Evolutionary conservation across 352 stramenopile genomes (phyloP).

Genomic region (Ophiocytium majus): DNA sequence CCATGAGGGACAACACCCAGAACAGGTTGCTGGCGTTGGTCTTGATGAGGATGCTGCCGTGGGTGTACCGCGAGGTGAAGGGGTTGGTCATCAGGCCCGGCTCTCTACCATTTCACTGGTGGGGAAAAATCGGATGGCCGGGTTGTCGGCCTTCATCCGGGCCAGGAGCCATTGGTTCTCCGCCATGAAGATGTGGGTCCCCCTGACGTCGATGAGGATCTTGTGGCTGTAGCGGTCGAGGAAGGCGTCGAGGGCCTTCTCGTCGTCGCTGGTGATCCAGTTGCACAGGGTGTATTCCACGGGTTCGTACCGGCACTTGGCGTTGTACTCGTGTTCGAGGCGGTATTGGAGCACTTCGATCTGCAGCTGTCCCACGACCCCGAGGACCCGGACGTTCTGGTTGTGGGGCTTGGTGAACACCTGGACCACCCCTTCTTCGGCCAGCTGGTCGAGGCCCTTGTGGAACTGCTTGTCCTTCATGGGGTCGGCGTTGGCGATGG

Average conservation of each 20-base stretch:
- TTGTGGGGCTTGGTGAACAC: slow-evolving; percentile 65
- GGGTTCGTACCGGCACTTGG: not conserved
- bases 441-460: slow-evolving; percentile 70
- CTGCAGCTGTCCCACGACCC: slow-evolving; percentile 69
- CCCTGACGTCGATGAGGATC: not conserved
- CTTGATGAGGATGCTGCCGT: too few relatives aligned
- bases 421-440: slow-evolving; percentile 71
- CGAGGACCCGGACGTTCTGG: slow-evolving; percentile 63
- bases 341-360: slow-evolving; percentile 43
- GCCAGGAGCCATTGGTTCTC: not conserved
- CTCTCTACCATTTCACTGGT: too few relatives aligned
- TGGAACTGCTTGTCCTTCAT: slow-evolving; percentile 68
- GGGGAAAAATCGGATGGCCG: not conserved
- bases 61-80: too few relatives aligned
- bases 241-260: not conserved
- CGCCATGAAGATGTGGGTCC: not conserved
- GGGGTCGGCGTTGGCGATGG: slow-evolving; percentile 67
- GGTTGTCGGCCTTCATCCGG: not conserved
- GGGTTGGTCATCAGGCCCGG: too few relatives aligned
- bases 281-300: not conserved
- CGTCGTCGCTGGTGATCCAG: not conserved
- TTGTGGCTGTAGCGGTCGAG: not conserved
- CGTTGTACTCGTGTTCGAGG: slow-evolving; percentile 26
- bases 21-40: too few relatives aligned
- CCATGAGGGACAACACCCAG: too few relatives aligned